Conservation (phyloP, 345 rosid genomes). For the Aurinia saxatilis region DNA sequence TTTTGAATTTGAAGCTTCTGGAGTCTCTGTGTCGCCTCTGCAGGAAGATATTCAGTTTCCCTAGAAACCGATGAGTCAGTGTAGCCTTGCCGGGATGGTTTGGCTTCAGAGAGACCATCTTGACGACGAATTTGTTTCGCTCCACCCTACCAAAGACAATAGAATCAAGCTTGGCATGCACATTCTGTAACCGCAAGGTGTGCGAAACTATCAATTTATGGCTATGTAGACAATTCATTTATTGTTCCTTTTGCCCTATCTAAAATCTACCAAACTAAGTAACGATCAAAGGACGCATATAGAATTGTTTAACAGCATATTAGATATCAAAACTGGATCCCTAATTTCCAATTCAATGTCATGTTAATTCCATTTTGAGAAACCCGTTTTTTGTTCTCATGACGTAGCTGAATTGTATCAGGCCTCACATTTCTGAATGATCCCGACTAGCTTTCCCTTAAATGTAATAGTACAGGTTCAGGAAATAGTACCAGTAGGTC, state of each 20-base stretch:
- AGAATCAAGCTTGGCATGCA: neutral
- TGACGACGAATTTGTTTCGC: constrained; percentile 46
- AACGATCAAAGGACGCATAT: neutral
- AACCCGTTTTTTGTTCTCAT: neutral
- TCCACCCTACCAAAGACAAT: constrained; percentile 45
- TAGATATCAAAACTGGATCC: neutral
- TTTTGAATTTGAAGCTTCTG: constrained; percentile 26
- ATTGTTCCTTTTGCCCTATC: neutral
- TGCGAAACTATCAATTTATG: neutral
- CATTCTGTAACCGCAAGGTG: neutral
- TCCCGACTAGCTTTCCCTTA: neutral
- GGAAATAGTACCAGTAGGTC: constrained; percentile 62
- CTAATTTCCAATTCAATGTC: neutral
- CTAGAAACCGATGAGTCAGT: constrained; percentile 32
- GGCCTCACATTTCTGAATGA: neutral
- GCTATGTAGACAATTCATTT: neutral
- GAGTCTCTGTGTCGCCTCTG: constrained; percentile 29
- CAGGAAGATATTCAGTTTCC: constrained; percentile 28
- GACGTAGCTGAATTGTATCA: neutral
- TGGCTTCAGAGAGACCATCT: constrained; percentile 34
- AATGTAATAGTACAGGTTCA: neutral
- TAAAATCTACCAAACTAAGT: neutral
- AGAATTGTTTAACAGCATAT: neutral
- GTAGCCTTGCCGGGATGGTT: constrained; percentile 26
- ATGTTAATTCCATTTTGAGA: neutral